Percentiles rank a stretch among this genome's conserved stretches.
These are phyloP conservation scores for Lasiodiplodia sp. DNA, from an alignment of 2,329 filamentous ascomycete genomes.

Conservation along the genomic window DNA sequence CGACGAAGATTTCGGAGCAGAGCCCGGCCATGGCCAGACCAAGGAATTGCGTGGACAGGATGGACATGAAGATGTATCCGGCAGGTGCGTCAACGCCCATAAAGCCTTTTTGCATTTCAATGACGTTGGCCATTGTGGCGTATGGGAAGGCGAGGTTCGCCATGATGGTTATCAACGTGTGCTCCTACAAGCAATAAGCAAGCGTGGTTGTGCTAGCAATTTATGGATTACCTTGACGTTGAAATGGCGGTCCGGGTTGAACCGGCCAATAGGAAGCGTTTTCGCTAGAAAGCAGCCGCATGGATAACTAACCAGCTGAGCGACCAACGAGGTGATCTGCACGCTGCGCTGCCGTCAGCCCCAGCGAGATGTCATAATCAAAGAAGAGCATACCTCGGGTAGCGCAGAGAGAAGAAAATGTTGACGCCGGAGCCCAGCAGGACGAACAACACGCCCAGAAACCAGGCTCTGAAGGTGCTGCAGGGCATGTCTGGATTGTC, in stretches of 20 bases:
- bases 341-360: constrained; percentile 49
- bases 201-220: no score
- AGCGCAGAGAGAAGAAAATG: constrained; percentile 68
- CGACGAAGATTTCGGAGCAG: constrained; percentile 38
- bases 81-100: constrained; percentile 33
- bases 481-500: constrained; percentile 52
- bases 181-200: constrained; percentile 4
- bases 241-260: constrained; percentile 69
- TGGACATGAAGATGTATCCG: constrained; percentile 54
- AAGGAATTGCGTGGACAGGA: constrained; percentile 72
- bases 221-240: constrained; percentile 65
- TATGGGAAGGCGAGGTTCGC: constrained; percentile 69
- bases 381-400: constrained; percentile 67
- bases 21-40: constrained; percentile 39
- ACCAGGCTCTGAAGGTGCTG: constrained; percentile 55
- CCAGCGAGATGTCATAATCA: constrained; percentile 65
- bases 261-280: constrained; percentile 62
- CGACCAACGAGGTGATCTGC: constrained; percentile 36
- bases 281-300: constrained; percentile 61
- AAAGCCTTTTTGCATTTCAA: constrained; percentile 58
- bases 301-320: constrained; percentile 68
- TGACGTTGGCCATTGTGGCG: constrained; percentile 70
- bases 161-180: constrained; percentile 19
- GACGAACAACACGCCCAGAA: constrained; percentile 55
- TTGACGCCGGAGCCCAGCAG: constrained; percentile 58